A percentile compares a stretch with the other conserved stretches of the same genome.
Conservation (phyloP, 2,329 filamentous ascomycete genomes). For the Calonectria pauciramosa region DNA sequence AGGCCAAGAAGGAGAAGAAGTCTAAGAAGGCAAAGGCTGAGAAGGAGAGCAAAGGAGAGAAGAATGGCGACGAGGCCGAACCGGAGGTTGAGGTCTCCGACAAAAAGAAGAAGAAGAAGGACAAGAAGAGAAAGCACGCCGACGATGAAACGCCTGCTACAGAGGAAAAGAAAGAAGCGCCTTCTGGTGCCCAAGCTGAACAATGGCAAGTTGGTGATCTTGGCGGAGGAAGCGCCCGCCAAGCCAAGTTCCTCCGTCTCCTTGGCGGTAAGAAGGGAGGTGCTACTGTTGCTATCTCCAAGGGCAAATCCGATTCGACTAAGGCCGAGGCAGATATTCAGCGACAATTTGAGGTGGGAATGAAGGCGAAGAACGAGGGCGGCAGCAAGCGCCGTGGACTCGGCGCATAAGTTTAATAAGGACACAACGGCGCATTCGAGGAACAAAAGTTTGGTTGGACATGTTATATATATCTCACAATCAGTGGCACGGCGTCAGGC, state of each 20-base stretch:
- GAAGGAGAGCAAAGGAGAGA: neutral
- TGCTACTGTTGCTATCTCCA: slow-evolving; percentile 40
- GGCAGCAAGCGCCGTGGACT: slow-evolving; percentile 65
- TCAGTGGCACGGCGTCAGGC: slow-evolving; percentile 45
- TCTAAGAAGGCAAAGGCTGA: slow-evolving; percentile 18
- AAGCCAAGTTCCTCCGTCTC: slow-evolving; percentile 70
- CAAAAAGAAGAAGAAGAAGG: slow-evolving; percentile 47
- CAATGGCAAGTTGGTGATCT: slow-evolving; percentile 68
- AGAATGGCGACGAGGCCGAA: slow-evolving; percentile 17
- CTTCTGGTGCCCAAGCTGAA: slow-evolving; percentile 48
- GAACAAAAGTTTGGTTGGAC: slow-evolving; percentile 9
- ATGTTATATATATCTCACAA: slow-evolving; percentile 27
- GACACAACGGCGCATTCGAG: neutral
- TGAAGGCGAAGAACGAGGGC: slow-evolving; percentile 68
- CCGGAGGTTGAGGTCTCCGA: slow-evolving; percentile 38
- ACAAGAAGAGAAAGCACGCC: slow-evolving; percentile 53
- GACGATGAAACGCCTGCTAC: slow-evolving; percentile 38
- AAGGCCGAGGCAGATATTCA: slow-evolving; percentile 67
- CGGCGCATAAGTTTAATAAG: slow-evolving; percentile 57
- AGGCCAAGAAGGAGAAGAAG: slow-evolving; percentile 46
- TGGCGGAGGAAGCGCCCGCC: slow-evolving; percentile 63
- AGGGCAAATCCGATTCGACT: slow-evolving; percentile 51
- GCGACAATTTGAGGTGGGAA: slow-evolving; percentile 69
- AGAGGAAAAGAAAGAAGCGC: slow-evolving; percentile 42
- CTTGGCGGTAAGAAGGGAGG: slow-evolving; percentile 66